A percentile compares a stretch with the other conserved stretches of the same genome.
Conservation (phyloP, 1,139 yeast genomes). For the Arxiozyma heterogenica region DNA sequence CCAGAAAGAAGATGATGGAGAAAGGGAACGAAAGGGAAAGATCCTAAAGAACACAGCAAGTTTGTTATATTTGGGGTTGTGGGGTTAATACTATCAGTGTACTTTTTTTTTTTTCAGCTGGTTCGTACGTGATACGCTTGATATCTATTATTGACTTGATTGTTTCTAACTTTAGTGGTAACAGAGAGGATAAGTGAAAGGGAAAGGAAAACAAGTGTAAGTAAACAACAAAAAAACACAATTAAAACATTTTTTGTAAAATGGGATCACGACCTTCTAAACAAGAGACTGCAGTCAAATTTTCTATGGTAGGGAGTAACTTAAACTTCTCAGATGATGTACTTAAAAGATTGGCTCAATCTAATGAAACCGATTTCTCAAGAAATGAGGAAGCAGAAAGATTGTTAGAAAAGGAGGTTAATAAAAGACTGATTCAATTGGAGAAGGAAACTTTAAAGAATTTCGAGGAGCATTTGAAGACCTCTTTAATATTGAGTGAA, state of each 20-base stretch:
- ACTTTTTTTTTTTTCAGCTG: too few species aligned
- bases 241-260: background rate
- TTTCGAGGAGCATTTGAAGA: constrained; percentile 45
- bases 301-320: constrained; percentile 42
- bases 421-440: constrained; percentile 52
- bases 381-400: constrained; percentile 73
- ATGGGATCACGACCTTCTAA: constrained; percentile 17
- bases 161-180: background rate
- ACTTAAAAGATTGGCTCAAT: constrained; percentile 60
- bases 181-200: too few species aligned
- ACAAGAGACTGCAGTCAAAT: constrained; percentile 33
- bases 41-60: background rate
- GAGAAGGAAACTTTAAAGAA: constrained; percentile 50
- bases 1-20: background rate
- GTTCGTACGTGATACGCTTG: too few species aligned
- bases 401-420: constrained; percentile 68
- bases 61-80: too few species aligned
- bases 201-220: too few species aligned
- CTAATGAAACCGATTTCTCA: constrained; percentile 72
- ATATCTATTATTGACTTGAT: too few species aligned
- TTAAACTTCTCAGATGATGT: constrained; percentile 62
- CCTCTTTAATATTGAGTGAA: constrained; percentile 34
- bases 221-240: background rate
- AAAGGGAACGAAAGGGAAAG: background rate
- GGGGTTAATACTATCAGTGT: too few species aligned